Percentiles rank a stretch among this genome's conserved stretches.
These are phyloP conservation scores for Fusarium kyushuense DNA, from an alignment of 2,329 filamentous ascomycete genomes.

Conservation along the genomic window DNA sequence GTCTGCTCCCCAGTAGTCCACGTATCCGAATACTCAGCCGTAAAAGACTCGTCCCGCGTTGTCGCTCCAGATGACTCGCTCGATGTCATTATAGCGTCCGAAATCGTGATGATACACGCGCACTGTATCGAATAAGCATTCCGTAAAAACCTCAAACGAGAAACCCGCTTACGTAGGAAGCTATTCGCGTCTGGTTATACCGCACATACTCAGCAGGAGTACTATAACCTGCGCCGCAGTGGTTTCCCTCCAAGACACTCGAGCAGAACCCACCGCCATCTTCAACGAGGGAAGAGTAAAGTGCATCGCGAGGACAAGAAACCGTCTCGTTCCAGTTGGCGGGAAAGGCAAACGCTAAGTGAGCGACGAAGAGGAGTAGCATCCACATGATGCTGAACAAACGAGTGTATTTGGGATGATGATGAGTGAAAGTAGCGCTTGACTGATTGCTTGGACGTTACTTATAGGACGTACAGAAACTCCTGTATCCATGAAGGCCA, in stretches of 20 bases:
- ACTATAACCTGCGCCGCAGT: conserved; percentile 40
- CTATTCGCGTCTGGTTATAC: conserved; percentile 48
- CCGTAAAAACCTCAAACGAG: background rate
- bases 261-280: conserved; percentile 50
- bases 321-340: conserved; percentile 34
- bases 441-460: conserved; percentile 20
- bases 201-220: conserved; percentile 49
- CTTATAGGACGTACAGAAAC: conserved; percentile 32
- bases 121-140: conserved; percentile 41
- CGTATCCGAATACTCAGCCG: conserved; percentile 9
- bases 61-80: background rate
- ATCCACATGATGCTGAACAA: conserved; percentile 41
- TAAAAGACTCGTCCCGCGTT: background rate
- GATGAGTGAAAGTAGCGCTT: background rate
- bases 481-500: background rate
- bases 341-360: conserved; percentile 18
- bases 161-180: conserved; percentile 48
- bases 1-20: conserved; percentile 5
- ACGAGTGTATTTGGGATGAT: conserved; percentile 30
- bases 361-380: conserved; percentile 28
- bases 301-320: conserved; percentile 47
- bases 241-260: conserved; percentile 43
- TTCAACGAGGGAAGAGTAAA: conserved; percentile 49
- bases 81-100: background rate
- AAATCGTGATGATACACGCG: conserved; percentile 44